Evolutionary conservation across 2,329 filamentous ascomycete genomes (phyloP), one percentile per base, ranked within the genome.

Genomic region (Paraphoma chrysanthemicola): DNA sequence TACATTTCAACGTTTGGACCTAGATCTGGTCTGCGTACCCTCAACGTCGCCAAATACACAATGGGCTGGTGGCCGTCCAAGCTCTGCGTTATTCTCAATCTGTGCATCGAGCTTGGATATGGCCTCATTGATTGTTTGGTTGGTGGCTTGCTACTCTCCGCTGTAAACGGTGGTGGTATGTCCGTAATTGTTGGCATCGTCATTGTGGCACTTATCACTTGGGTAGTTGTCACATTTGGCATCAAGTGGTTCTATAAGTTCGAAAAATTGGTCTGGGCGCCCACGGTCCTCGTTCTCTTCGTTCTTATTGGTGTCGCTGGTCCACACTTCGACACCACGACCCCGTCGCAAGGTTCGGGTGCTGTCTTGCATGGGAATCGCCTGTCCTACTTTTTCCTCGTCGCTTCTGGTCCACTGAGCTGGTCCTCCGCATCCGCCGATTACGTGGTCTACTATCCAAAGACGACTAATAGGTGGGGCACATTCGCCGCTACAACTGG

Each of bases 341-440:
- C 80, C 1, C 73, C 79, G 1, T 85, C 82, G 6, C 68, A 69
- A 1, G 85, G 83, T 9, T 77, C 83, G 31, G 66, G 78, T 10
- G 73, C 78, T 44, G 83, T 82, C 3, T 65, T 88, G 14, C 76
- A 79, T 16, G 86, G 83, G 18, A 84, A 85, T 56, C 78, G 84
- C 3, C 75, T 91, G 17, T 88, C 86, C 1, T 91, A 90, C 75
- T 88, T 91, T 76, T 88, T 84, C 33, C 79, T 91, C 39, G 89
- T 86, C 62, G 78, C 89, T 9, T 86, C 86, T 14, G 83, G 83
- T 1, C 84, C 85, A 11, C 81, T 88, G 46, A 86, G 85, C 6
- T 90, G 88, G 74, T 78, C 83, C 2, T 83, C 85, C 5, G 81
- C 82, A 1, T 84, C 83, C n/a, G 84, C 85, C 0, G 87, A 90